Evolutionary conservation across 768 basidiomycete species (phyloP).

Genomic region (Agaricus subrufescens): DNA sequence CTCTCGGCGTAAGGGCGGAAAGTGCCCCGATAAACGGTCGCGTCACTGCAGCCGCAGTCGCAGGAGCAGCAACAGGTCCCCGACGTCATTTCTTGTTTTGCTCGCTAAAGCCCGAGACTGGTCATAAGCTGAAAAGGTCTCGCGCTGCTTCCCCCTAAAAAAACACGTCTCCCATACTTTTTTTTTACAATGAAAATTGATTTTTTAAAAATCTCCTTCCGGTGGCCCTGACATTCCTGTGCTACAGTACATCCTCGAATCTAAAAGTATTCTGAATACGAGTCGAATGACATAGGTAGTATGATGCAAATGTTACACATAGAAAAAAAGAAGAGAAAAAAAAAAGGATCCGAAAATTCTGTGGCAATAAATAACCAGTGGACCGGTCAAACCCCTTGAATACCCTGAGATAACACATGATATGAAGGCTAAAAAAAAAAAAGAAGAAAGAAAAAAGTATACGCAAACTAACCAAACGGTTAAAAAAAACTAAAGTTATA

Average conservation of each 20-base stretch:
- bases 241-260: constrained; percentile 8
- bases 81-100: constrained; percentile 85
- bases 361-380: constrained; percentile 6
- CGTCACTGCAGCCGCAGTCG: constrained; percentile 60
- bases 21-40: constrained; percentile 56
- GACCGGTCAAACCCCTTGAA: background rate
- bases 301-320: constrained; percentile 1
- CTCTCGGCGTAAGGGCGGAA: constrained; percentile 75
- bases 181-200: background rate
- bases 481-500: constrained; percentile 14
- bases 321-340: background rate
- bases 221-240: background rate
- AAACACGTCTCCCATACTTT: background rate
- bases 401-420: constrained; percentile 7
- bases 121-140: constrained; percentile 35
- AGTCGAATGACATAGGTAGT: constrained; percentile 2
- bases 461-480: background rate
- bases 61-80: constrained; percentile 62
- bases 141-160: background rate
- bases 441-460: background rate
- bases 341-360: background rate
- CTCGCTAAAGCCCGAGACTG: constrained; percentile 59
- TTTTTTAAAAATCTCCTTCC: background rate
- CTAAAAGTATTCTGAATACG: constrained; percentile 8
- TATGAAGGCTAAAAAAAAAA: background rate